Percentiles rank a stretch among this genome's conserved stretches.
Evolutionary conservation across 2,329 filamentous ascomycete species (phyloP).

Genomic region (Verruconis gallopava): DNA sequence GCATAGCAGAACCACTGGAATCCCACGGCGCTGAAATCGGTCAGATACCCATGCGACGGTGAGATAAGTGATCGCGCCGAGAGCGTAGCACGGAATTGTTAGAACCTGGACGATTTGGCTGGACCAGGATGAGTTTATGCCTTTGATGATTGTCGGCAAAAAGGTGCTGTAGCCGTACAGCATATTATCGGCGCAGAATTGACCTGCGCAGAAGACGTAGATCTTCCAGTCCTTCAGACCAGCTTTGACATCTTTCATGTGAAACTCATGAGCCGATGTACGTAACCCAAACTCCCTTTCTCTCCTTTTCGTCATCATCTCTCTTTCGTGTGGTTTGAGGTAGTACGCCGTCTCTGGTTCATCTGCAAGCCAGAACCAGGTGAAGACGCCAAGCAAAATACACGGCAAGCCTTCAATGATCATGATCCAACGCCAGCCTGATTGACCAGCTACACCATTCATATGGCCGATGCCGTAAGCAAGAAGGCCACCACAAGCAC

Average conservation of each 20-base stretch:
- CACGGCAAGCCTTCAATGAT: conserved; percentile 35
- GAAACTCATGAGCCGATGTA: conserved; percentile 38
- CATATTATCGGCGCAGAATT: conserved; percentile 65
- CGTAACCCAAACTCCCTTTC: conserved; percentile 36
- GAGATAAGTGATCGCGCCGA: conserved; percentile 60
- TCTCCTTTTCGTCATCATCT: conserved; percentile 40
- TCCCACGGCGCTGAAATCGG: conserved; percentile 48
- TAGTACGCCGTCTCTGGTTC: conserved; percentile 52
- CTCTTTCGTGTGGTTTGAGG: conserved; percentile 45
- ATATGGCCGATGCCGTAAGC: conserved; percentile 63
- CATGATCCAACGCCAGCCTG: conserved; percentile 63
- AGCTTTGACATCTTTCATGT: conserved; percentile 50
- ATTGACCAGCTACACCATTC: conserved; percentile 50
- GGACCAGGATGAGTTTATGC: conserved; percentile 48
- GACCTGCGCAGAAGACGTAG: conserved; percentile 53
- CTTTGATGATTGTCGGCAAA: conserved; percentile 63
- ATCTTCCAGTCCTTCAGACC: conserved; percentile 66
- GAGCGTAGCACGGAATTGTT: conserved; percentile 64
- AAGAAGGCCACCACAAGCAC: conserved; percentile 58
- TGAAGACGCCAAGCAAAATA: conserved; percentile 41
- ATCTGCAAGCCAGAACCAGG: conserved; percentile 50
- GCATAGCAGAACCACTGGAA: conserved; percentile 52
- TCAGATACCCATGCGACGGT: conserved; percentile 54
- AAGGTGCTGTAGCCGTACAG: conserved; percentile 70
- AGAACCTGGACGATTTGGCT: conserved; percentile 57